These are phyloP conservation scores for Capsicum rhomboideum DNA, from an alignment of 257 asterid genomes.

Conservation along the genomic window DNA sequence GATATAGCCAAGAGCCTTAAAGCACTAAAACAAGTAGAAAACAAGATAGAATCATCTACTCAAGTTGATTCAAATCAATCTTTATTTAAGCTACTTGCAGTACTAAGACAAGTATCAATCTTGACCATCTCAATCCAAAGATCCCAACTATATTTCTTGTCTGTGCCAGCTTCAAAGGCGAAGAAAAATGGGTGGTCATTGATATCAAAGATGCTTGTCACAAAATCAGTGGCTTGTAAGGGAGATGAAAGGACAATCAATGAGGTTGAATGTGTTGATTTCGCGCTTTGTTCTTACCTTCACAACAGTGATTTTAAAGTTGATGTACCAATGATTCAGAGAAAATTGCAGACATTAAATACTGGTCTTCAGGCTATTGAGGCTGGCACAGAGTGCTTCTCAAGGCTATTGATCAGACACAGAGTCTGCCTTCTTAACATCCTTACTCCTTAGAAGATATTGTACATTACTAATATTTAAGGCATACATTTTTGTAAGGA, in stretches of 20 bases:
- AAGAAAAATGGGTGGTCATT: conserved; percentile 1
- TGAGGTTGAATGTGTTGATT: background rate
- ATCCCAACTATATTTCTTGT: background rate
- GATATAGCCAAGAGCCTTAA: conserved; percentile 25
- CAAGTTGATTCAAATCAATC: background rate
- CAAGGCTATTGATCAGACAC: conserved; percentile 3
- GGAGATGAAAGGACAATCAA: background rate
- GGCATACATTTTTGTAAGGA: background rate
- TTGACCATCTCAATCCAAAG: conserved; percentile 1
- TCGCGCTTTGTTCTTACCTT: background rate
- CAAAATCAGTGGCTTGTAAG: background rate
- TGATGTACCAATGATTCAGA: background rate
- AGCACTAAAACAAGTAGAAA: conserved; percentile 19
- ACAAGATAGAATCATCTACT: background rate
- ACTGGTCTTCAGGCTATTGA: conserved; percentile 1
- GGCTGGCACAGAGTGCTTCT: background rate
- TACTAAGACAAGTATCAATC: background rate
- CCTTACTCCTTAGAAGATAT: background rate
- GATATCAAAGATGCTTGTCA: background rate
- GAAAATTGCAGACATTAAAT: background rate
- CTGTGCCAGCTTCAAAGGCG: background rate
- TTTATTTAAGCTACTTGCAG: background rate
- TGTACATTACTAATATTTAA: conserved; percentile 8
- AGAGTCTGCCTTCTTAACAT: conserved; percentile 8
- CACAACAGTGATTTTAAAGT: background rate